These are phyloP conservation scores for Luffa acutangula DNA, from an alignment of 306 rosid genomes.

Conservation along the genomic window DNA sequence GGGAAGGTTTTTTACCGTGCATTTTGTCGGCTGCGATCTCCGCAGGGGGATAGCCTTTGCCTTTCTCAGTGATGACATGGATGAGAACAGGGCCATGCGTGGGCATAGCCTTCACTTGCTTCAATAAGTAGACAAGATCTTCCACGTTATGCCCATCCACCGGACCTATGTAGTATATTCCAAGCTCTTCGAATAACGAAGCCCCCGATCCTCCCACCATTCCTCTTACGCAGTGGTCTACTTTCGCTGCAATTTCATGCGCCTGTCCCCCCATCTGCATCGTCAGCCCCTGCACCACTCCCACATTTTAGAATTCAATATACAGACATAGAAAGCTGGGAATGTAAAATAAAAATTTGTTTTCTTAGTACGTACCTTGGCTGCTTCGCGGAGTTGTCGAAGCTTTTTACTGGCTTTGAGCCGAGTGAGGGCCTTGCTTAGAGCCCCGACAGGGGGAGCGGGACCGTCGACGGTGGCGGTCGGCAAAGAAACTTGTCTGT, in stretches of 20 bases:
- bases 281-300: constrained; percentile 22
- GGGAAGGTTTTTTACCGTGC: constrained; percentile 30
- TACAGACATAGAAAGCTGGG: too few relatives aligned
- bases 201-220: constrained; percentile 28
- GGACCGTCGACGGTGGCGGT: constrained; percentile 59
- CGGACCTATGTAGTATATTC: constrained; percentile 46
- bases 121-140: constrained; percentile 38
- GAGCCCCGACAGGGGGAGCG: constrained; percentile 52
- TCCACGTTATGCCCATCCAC: constrained; percentile 50
- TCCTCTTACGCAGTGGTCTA: constrained; percentile 37
- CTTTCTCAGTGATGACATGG: constrained; percentile 53
- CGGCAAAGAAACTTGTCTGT: constrained; percentile 58
- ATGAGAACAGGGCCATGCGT: constrained; percentile 49
- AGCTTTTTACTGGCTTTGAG: constrained; percentile 30
- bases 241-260: constrained; percentile 35
- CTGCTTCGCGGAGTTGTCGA: constrained; percentile 35
- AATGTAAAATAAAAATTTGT: too few relatives aligned
- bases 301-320: too few relatives aligned
- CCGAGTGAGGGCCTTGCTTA: constrained; percentile 36
- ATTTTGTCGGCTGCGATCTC: constrained; percentile 54
- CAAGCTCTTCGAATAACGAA: constrained; percentile 51
- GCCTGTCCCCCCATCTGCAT: constrained; percentile 32
- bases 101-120: constrained; percentile 32
- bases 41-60: constrained; percentile 57
- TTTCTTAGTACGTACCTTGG: constrained; percentile 21